phyloP scores from a whole-genome alignment of 306 rosid genomes.

The Medicago arabica region DNA sequence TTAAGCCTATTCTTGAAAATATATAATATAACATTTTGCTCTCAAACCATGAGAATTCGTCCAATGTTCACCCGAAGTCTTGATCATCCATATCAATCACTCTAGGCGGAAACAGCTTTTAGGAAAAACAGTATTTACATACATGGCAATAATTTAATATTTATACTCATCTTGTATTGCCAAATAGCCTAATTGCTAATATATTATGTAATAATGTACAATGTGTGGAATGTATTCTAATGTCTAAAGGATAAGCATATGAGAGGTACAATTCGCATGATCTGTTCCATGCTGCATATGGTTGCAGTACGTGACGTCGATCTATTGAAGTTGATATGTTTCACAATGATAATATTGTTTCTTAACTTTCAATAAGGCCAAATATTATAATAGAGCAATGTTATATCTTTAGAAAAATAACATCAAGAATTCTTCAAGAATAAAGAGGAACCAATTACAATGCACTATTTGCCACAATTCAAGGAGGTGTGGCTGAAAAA shows the following conservation, averaged over 20 bases:
- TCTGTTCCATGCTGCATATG: slow-evolving; percentile 23
- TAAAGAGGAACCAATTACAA: too few relatives aligned
- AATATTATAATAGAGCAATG: too few relatives aligned
- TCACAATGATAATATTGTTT: background rate
- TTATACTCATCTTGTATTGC: background rate
- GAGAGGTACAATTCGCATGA: slow-evolving; percentile 9
- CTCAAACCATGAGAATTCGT: too few relatives aligned
- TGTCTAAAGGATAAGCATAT: slow-evolving; percentile 1
- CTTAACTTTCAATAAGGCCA: background rate
- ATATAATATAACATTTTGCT: too few relatives aligned
- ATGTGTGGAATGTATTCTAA: background rate
- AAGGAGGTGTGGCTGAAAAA: too few relatives aligned
- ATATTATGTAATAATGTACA: too few relatives aligned
- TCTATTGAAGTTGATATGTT: background rate
- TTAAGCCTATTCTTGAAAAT: too few relatives aligned
- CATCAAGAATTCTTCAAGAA: too few relatives aligned
- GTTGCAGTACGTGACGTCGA: background rate
- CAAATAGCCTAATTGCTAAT: background rate
- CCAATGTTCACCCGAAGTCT: too few relatives aligned
- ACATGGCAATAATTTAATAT: background rate
- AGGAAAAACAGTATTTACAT: background rate
- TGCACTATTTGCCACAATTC: too few relatives aligned
- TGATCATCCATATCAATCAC: too few relatives aligned
- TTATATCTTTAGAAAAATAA: too few relatives aligned
- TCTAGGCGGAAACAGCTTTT: background rate